phyloP scores from a whole-genome alignment of 176 grass and related monocot species.

The Melocanna baccifera region DNA sequence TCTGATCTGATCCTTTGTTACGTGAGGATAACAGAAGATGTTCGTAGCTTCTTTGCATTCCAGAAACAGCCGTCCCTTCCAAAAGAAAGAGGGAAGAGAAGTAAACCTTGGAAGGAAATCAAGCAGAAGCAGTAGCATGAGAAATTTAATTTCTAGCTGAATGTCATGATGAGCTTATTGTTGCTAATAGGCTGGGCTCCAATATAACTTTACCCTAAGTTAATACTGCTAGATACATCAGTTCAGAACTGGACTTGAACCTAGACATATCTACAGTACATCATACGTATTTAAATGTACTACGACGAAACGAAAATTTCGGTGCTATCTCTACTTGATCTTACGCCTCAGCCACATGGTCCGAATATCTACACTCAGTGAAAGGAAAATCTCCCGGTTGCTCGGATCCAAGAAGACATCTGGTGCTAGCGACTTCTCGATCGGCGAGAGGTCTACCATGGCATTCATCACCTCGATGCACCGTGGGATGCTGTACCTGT shows the following conservation, averaged over 20 bases:
- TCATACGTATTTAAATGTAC: constrained; percentile 31
- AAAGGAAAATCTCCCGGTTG: constrained; percentile 65
- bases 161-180: constrained; percentile 13
- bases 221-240: constrained; percentile 40
- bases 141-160: background rate
- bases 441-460: constrained; percentile 45
- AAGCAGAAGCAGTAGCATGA: background rate
- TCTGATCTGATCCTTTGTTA: background rate
- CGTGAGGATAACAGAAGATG: background rate
- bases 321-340: constrained; percentile 50
- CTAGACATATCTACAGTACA: constrained; percentile 52
- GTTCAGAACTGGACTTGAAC: constrained; percentile 24
- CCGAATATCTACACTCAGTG: constrained; percentile 54
- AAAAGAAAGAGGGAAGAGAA: background rate
- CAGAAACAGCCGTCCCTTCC: background rate
- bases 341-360: constrained; percentile 64
- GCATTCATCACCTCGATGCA: constrained; percentile 61
- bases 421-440: constrained; percentile 54
- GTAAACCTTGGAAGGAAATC: background rate
- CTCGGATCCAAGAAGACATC: constrained; percentile 51
- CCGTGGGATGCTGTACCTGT: constrained; percentile 48
- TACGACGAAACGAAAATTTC: background rate
- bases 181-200: background rate
- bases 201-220: constrained; percentile 31
- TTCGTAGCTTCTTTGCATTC: background rate